Conservation (phyloP, 2,329 filamentous ascomycete species). For the Paecilomyces niveus region DNA sequence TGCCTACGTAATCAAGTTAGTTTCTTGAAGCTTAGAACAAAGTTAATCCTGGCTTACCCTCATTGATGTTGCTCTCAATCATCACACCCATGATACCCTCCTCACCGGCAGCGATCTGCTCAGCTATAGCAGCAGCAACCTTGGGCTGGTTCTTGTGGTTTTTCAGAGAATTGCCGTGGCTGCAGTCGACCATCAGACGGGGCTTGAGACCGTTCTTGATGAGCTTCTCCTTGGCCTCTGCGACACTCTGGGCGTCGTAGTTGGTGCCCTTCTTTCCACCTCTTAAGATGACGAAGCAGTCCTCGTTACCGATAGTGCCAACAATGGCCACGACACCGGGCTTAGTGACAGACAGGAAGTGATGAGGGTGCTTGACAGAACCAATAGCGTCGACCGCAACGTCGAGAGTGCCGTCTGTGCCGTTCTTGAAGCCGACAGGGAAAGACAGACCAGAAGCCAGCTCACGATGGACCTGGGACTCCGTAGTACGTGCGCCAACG, state of each 20-base stretch:
- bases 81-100: constrained; percentile 90
- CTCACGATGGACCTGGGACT: constrained; percentile 92
- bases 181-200: constrained; percentile 95
- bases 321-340: constrained; percentile 92
- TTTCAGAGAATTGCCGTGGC: constrained; percentile 92
- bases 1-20: constrained; percentile 40
- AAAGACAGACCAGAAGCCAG: constrained; percentile 89
- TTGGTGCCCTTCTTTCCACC: constrained; percentile 92
- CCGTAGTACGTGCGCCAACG: constrained; percentile 91
- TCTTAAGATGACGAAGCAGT: constrained; percentile 93
- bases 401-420: constrained; percentile 81
- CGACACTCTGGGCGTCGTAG: constrained; percentile 79
- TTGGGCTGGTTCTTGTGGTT: constrained; percentile 96
- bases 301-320: constrained; percentile 87
- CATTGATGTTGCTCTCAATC: constrained; percentile 97
- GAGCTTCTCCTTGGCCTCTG: constrained; percentile 72
- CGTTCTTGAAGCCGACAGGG: constrained; percentile 99
- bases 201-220: constrained; percentile 65
- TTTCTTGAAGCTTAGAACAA: constrained; percentile 3
- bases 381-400: constrained; percentile 95
- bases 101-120: constrained; percentile 81
- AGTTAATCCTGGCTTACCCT: constrained; percentile 51
- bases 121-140: constrained; percentile 73
- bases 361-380: constrained; percentile 82
- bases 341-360: constrained; percentile 97